Percentiles rank a stretch among this genome's conserved stretches.
Evolutionary conservation across 768 basidiomycete genomes (phyloP).

Genomic region (Leucocoprinus birnbaumii): DNA sequence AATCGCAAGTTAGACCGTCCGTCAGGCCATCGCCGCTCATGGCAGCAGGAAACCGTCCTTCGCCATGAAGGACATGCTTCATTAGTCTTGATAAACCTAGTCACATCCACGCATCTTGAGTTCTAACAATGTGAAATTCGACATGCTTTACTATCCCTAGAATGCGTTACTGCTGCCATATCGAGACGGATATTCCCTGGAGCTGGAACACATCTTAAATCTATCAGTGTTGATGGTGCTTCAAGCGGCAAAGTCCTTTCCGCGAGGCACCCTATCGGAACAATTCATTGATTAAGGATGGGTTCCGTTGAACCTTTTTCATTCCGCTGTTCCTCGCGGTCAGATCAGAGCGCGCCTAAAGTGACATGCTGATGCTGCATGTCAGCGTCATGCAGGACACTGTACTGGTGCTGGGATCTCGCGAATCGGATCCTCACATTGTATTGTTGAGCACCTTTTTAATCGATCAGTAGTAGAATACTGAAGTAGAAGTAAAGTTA

Average conservation of each 20-base stretch:
- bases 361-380: neutral
- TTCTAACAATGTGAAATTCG: neutral
- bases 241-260: neutral
- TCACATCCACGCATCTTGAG: too few species aligned
- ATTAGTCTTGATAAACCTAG: too few species aligned
- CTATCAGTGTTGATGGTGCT: neutral
- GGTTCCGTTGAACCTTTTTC: neutral
- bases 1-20: conserved; percentile 18
- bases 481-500: too few species aligned
- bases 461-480: too few species aligned
- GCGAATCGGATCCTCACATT: too few species aligned
- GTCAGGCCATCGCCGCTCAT: conserved; percentile 1
- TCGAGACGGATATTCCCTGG: neutral
- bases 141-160: neutral
- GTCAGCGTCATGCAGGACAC: too few species aligned
- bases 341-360: too few species aligned
- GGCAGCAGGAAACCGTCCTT: too few species aligned
- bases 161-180: neutral
- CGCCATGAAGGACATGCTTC: too few species aligned
- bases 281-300: neutral
- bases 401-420: too few species aligned
- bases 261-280: neutral
- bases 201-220: neutral
- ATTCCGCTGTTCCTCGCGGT: neutral
- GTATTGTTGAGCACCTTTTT: too few species aligned